These are phyloP conservation scores for Sarcodon aspratus DNA, from an alignment of 768 basidiomycete species.

Conservation along the genomic window DNA sequence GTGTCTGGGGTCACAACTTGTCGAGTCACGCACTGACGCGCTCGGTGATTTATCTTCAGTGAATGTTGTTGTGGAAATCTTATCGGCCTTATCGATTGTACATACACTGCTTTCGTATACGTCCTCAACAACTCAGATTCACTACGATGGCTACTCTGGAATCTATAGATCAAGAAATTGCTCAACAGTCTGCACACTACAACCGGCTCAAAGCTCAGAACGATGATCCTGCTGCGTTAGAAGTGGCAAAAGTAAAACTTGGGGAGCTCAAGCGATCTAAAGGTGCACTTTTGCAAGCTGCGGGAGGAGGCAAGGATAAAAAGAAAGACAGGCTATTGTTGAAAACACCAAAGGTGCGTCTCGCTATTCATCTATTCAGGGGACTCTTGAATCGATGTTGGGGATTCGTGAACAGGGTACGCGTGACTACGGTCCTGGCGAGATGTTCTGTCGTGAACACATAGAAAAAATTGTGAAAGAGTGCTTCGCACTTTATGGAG, in stretches of 20 bases:
- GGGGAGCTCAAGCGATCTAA: slow-evolving; percentile 56
- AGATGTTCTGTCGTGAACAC: slow-evolving; percentile 86
- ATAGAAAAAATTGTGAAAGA: slow-evolving; percentile 84
- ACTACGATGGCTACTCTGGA: slow-evolving; percentile 27
- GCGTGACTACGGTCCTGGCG: slow-evolving; percentile 84
- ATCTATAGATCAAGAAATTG: slow-evolving; percentile 42
- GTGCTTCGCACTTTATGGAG: slow-evolving; percentile 83
- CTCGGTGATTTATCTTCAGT: no score
- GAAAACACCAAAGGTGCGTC: slow-evolving; percentile 86
- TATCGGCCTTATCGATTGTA: slow-evolving; percentile 4
- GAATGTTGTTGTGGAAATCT: no score
- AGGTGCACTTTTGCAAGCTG: slow-evolving; percentile 26
- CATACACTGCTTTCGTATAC: neutral
- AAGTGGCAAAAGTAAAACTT: slow-evolving; percentile 58
- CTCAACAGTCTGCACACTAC: slow-evolving; percentile 41
- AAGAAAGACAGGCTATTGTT: slow-evolving; percentile 65
- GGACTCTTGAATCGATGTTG: slow-evolving; percentile 6
- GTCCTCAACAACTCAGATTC: slow-evolving; percentile 5
- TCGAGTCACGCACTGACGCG: no score
- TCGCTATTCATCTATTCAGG: neutral
- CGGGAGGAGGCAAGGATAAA: slow-evolving; percentile 35
- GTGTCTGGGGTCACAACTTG: no score
- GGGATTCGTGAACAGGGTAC: slow-evolving; percentile 53
- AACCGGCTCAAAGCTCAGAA: slow-evolving; percentile 50
- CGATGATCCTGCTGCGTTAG: slow-evolving; percentile 36